Conservation (phyloP, 2,329 filamentous ascomycete species). For the Didymellaceae sp. region DNA sequence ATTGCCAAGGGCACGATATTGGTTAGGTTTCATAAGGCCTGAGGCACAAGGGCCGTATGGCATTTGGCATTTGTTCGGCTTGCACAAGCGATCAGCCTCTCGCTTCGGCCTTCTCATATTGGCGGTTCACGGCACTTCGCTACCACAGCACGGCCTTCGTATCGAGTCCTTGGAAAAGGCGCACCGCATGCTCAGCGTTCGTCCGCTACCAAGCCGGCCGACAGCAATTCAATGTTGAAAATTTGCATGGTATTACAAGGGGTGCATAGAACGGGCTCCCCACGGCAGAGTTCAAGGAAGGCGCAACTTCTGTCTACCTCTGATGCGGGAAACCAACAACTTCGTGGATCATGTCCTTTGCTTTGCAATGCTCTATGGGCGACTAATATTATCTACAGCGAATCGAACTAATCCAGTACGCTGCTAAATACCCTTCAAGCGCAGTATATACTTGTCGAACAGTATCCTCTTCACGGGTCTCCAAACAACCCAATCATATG, state of each 20-base stretch:
- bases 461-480: neutral
- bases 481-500: no score
- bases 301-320: neutral
- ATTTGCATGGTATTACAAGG: neutral
- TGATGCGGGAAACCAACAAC: neutral
- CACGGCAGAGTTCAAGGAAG: neutral
- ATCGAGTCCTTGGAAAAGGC: no score
- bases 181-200: no score
- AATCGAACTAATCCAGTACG: conserved; percentile 3
- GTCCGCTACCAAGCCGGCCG: no score
- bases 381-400: conserved; percentile 8
- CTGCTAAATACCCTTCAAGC: neutral
- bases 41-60: neutral
- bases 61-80: neutral
- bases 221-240: no score
- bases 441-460: neutral
- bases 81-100: conserved; percentile 1
- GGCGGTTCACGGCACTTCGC: conserved; percentile 4
- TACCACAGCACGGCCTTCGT: no score
- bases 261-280: neutral
- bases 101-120: neutral
- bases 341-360: neutral
- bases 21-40: conserved; percentile 9
- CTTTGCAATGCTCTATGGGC: conserved; percentile 3
- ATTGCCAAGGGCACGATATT: conserved; percentile 7